These are phyloP conservation scores for Euphorbia schlechtendalii DNA, from an alignment of 441 rosid genomes.

Conservation along the genomic window DNA sequence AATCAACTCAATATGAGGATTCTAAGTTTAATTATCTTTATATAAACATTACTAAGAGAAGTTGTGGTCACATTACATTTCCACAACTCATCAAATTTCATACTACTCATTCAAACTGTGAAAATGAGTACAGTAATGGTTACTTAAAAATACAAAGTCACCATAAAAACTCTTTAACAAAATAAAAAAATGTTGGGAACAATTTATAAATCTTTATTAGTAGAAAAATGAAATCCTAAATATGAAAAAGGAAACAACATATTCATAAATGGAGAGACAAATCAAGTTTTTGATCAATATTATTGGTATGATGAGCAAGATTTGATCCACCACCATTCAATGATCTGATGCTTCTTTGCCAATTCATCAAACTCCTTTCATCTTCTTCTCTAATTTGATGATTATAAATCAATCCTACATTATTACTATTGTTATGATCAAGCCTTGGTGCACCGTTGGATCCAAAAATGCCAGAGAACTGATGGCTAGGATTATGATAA, in stretches of 20 bases:
- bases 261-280: slow-evolving; percentile 77
- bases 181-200: too few relatives aligned
- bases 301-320: slow-evolving; percentile 4
- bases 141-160: too few relatives aligned
- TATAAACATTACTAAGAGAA: too few relatives aligned
- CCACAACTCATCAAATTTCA: too few relatives aligned
- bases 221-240: background rate
- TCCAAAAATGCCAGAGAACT: slow-evolving; percentile 31
- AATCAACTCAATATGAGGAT: too few relatives aligned
- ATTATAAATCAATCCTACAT: slow-evolving; percentile 14
- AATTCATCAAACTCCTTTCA: slow-evolving; percentile 29
- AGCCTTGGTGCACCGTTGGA: slow-evolving; percentile 35
- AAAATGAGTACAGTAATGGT: too few relatives aligned
- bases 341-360: slow-evolving; percentile 36
- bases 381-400: slow-evolving; percentile 22
- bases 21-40: too few relatives aligned
- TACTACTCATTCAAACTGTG: too few relatives aligned
- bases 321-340: background rate
- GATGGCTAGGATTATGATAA: slow-evolving; percentile 25
- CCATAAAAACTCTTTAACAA: too few relatives aligned
- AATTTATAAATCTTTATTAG: background rate
- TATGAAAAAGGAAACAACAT: too few relatives aligned
- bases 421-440: slow-evolving; percentile 14
- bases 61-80: too few relatives aligned
- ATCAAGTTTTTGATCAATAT: slow-evolving; percentile 52